Base-by-base conservation (phyloP, 2,329 filamentous ascomycete genomes). In the Pestalotiopsis sp. region DNA sequence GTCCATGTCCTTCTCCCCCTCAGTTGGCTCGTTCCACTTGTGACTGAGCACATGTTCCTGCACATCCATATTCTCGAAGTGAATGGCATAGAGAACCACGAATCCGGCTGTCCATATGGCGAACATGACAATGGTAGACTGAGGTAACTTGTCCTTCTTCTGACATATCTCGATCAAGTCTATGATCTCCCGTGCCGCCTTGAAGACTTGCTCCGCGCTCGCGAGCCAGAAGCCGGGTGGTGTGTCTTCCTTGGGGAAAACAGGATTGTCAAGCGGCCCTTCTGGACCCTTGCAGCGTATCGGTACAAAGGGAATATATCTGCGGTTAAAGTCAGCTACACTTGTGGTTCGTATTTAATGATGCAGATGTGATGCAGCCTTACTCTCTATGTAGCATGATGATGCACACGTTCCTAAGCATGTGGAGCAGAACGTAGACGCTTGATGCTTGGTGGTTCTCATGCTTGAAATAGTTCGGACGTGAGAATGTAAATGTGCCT, bases 11-110 rank as follows among this genome's bases (percentile, higher is more conserved):
- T 71, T 60, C 7, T 72, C 73, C 3, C 70, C 66, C 52, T 76
- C 73, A 0, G 70, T 70, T 5, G 67, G 68, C 41, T 74, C 69
- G 31, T 81, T 76, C 56, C 78, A 82, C 23, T 83, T 80, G 2
- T 80, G 71, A 58, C 73, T 74, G 5, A 82, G 75, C 80, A 92
- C 86, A 74, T 87, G 86, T 3, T 82, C 79, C 12, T 86, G 80
- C 1, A 82, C 82, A 72, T 93, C 91, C 89, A 93, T 92, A 68
- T 87, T 85, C 0, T 90, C 89, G 68, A 93, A 93, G 74, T 90
- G 87, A 59, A 85, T 83, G 12, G 88, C 88, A 75, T 93, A 93
- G 2, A 92, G 83, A 41, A 89, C 89, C 17, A 89, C 84, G 73
- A 92, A 91, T 0, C 88, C 87, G 0, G 91, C 90, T 12, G 87